Conservation (phyloP, 805 yeast genomes). For the Pichia pseudocactophila region DNA sequence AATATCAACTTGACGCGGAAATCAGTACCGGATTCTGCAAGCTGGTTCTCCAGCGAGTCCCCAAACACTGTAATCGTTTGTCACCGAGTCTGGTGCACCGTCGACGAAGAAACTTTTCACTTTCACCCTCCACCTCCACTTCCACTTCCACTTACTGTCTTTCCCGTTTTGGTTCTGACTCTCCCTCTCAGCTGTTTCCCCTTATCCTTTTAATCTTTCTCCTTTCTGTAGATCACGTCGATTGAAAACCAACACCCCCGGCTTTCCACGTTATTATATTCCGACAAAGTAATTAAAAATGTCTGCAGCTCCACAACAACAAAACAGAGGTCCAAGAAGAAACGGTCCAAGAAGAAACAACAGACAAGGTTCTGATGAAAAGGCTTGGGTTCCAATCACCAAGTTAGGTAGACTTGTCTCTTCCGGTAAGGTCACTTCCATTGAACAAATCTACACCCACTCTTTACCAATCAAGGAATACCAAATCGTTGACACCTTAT, state of each 20-base stretch:
- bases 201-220: not conserved
- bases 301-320: constrained; percentile 36
- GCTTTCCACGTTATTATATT: constrained; percentile 58
- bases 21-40: too few species aligned
- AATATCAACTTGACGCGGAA: too few species aligned
- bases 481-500: constrained; percentile 95
- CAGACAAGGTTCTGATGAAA: constrained; percentile 84
- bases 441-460: constrained; percentile 99
- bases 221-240: constrained; percentile 29
- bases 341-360: constrained; percentile 50
- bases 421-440: constrained; percentile 93
- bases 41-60: too few species aligned
- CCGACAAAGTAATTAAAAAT: constrained; percentile 38
- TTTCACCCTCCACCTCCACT: too few species aligned
- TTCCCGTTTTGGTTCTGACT: not conserved
- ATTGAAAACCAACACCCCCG: constrained; percentile 63
- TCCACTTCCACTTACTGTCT: too few species aligned
- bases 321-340: constrained; percentile 41
- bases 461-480: constrained; percentile 98
- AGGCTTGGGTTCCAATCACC: constrained; percentile 99
- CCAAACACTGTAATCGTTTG: too few species aligned
- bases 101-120: not conserved
- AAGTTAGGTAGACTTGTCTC: constrained; percentile 99
- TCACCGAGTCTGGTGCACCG: too few species aligned
- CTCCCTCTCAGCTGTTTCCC: not conserved